Conservation (phyloP, 305 asterid species). For the Ilex paraguariensis region DNA sequence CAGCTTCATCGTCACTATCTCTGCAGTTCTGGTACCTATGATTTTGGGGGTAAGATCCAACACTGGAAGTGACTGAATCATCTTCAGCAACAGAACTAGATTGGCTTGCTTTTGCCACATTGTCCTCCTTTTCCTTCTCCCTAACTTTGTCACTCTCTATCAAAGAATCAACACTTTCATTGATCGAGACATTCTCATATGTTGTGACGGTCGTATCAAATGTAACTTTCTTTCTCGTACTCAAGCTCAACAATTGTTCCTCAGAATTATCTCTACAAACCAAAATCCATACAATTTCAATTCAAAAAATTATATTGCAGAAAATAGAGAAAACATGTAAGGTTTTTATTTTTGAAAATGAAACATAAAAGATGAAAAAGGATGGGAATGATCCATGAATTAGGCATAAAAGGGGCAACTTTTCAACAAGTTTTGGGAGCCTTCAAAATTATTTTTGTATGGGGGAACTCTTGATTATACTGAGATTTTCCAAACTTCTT, state of each 20-base stretch:
- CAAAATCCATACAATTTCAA: slow-evolving; percentile 1
- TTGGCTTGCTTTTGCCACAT: slow-evolving; percentile 19
- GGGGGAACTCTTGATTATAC: too few species aligned
- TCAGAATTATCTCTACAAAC: slow-evolving; percentile 44
- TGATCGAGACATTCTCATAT: slow-evolving; percentile 49
- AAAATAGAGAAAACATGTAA: too few species aligned
- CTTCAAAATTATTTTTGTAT: too few species aligned
- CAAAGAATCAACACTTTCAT: slow-evolving; percentile 58
- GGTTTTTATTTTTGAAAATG: too few species aligned
- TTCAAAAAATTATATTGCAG: background rate
- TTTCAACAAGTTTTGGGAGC: too few species aligned
- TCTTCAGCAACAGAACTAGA: slow-evolving; percentile 41
- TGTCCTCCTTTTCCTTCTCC: slow-evolving; percentile 28
- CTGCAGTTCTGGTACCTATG: slow-evolving; percentile 82
- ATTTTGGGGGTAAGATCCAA: slow-evolving; percentile 65
- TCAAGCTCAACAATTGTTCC: slow-evolving; percentile 36
- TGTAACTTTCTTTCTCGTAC: slow-evolving; percentile 64
- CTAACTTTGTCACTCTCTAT: slow-evolving; percentile 20
- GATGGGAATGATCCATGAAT: too few species aligned
- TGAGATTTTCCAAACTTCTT: too few species aligned
- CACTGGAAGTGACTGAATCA: slow-evolving; percentile 58
- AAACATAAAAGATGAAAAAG: too few species aligned
- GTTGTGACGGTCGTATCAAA: slow-evolving; percentile 71
- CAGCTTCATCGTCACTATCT: slow-evolving; percentile 77
- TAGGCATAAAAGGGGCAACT: too few species aligned